A percentile compares a stretch with the other conserved stretches of the same genome.
Conservation (phyloP, 2,329 filamentous ascomycete genomes). For the Fusarium sp. region DNA sequence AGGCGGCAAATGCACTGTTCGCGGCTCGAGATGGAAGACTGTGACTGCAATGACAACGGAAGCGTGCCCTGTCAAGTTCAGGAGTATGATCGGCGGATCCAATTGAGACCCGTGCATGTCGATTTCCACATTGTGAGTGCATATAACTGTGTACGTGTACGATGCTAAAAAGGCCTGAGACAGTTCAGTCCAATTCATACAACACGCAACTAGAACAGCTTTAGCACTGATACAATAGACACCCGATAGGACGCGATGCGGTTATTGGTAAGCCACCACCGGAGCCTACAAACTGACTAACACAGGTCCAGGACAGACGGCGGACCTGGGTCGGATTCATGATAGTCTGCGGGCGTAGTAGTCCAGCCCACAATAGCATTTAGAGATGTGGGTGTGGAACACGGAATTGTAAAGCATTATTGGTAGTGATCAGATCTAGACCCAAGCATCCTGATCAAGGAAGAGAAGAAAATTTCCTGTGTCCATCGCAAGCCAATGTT, state of each 20-base stretch:
- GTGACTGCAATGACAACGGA: neutral
- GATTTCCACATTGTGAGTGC: neutral
- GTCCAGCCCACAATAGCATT: neutral
- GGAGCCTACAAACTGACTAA: neutral
- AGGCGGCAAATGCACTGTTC: neutral
- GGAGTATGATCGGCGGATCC: neutral
- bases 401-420: neutral
- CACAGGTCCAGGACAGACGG: neutral
- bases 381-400: neutral
- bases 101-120: neutral
- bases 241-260: neutral
- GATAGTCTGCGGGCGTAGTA: slow-evolving; percentile 6
- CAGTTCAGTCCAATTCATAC: neutral
- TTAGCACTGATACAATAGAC: neutral
- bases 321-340: neutral
- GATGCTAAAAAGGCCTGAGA: slow-evolving; percentile 5
- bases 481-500: neutral
- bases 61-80: neutral
- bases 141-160: neutral
- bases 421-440: neutral
- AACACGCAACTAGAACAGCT: neutral
- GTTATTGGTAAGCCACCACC: neutral
- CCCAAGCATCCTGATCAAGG: neutral
- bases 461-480: neutral
- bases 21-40: slow-evolving; percentile 9